Evolutionary conservation across 768 basidiomycete species (phyloP).

Genomic region (Suillus discolor): DNA sequence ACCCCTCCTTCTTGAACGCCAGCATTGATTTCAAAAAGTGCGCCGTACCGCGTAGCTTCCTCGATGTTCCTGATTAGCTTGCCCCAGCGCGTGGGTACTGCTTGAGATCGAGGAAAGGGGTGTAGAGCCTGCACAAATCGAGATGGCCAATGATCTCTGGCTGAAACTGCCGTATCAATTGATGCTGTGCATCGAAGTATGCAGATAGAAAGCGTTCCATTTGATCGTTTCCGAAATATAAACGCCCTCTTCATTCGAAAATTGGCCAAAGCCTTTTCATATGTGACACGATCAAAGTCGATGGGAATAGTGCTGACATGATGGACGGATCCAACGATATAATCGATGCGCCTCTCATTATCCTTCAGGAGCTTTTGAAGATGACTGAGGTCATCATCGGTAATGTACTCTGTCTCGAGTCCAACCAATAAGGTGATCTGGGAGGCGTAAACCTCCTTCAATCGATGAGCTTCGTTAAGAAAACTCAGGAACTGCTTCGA

Average conservation of each 20-base stretch:
- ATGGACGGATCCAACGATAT: constrained; percentile 91
- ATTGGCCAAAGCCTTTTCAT: constrained; percentile 57
- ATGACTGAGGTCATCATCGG: constrained; percentile 59
- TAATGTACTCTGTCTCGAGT: constrained; percentile 91
- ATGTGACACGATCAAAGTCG: constrained; percentile 84
- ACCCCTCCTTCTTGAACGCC: constrained; percentile 86
- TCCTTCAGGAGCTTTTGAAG: constrained; percentile 55
- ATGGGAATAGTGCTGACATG: constrained; percentile 88
- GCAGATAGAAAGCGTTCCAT: constrained; percentile 53
- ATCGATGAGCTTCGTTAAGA: constrained; percentile 75
- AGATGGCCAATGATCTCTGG: constrained; percentile 94
- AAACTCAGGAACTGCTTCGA: constrained; percentile 70
- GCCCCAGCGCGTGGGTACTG: constrained; percentile 62
- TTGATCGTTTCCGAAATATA: constrained; percentile 26
- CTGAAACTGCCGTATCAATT: constrained; percentile 65
- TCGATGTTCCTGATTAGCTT: constrained; percentile 76
- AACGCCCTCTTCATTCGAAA: constrained; percentile 31
- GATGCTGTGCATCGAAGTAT: constrained; percentile 88
- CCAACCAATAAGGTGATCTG: constrained; percentile 82
- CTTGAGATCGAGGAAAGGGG: constrained; percentile 58
- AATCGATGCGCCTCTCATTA: constrained; percentile 65
- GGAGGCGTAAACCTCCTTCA: constrained; percentile 63
- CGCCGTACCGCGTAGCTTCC: constrained; percentile 78
- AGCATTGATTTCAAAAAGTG: constrained; percentile 90
- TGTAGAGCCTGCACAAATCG: constrained; percentile 89